These are phyloP conservation scores for Xanthoconium stramineum DNA, from an alignment of 768 basidiomycete species.

Conservation along the genomic window DNA sequence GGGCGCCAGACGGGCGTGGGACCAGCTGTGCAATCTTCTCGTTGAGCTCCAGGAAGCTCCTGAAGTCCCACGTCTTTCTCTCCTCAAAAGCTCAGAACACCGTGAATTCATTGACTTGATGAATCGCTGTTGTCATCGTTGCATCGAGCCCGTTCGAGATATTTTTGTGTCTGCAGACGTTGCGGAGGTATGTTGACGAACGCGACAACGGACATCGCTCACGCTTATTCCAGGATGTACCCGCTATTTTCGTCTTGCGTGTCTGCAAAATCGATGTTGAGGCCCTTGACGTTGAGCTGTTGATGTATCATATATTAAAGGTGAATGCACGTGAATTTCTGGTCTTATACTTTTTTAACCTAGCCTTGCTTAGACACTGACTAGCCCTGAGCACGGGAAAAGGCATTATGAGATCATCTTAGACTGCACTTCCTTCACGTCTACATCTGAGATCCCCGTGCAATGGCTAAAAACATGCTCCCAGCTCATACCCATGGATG, in stretches of 20 bases:
- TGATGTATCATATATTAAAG: conserved; percentile 78
- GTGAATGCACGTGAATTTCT: conserved; percentile 33
- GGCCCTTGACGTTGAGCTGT: conserved; percentile 70
- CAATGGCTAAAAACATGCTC: conserved; percentile 79
- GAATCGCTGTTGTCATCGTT: conserved; percentile 56
- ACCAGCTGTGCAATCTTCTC: conserved; percentile 70
- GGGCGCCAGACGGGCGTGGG: conserved; percentile 81
- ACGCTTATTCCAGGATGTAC: conserved; percentile 33
- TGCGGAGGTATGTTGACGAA: conserved; percentile 37
- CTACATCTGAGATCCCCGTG: conserved; percentile 73
- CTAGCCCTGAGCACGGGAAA: conserved; percentile 43
- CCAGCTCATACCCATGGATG: conserved; percentile 69
- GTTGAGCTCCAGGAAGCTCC: conserved; percentile 74
- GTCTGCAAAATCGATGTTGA: conserved; percentile 75
- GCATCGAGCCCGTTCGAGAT: conserved; percentile 57
- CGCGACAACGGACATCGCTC: background rate
- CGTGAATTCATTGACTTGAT: conserved; percentile 67
- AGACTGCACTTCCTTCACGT: conserved; percentile 77
- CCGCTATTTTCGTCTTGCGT: conserved; percentile 57
- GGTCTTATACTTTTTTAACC: background rate
- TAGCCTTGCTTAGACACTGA: conserved; percentile 45
- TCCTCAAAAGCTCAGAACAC: conserved; percentile 47
- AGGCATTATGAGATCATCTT: conserved; percentile 68
- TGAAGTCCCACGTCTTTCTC: conserved; percentile 62
- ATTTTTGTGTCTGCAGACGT: conserved; percentile 61